Percentiles rank a stretch among this genome's conserved stretches.
Conservation (phyloP, 2,329 filamentous ascomycete genomes). For the Clarireedia paspali region DNA sequence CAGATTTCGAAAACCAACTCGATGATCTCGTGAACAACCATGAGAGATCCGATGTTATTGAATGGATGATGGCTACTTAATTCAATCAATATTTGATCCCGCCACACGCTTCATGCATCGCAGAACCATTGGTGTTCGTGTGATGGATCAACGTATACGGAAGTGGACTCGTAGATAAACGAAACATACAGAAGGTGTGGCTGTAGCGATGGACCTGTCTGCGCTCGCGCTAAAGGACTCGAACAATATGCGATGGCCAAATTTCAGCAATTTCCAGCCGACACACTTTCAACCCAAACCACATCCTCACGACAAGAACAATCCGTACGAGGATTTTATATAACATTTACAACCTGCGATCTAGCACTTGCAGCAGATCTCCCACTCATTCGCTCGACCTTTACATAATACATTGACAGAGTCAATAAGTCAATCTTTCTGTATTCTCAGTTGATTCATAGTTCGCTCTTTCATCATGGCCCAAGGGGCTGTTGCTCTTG, state of each 20-base stretch:
- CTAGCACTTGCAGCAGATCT: not conserved
- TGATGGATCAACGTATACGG: too few relatives aligned
- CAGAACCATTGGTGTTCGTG: too few relatives aligned
- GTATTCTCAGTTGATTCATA: conserved; percentile 15
- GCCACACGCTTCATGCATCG: too few relatives aligned
- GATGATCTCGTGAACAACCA: too few relatives aligned
- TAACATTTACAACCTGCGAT: not conserved
- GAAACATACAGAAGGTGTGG: too few relatives aligned
- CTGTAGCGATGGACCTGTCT: too few relatives aligned
- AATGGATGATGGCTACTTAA: too few relatives aligned
- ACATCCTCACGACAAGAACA: not conserved
- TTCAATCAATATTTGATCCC: too few relatives aligned
- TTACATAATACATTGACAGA: not conserved
- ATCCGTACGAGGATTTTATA: not conserved
- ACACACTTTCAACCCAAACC: conserved; percentile 1
- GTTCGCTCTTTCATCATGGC: conserved; percentile 23
- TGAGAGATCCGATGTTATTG: too few relatives aligned
- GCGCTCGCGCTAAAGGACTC: not conserved
- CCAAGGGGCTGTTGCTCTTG: conserved; percentile 32
- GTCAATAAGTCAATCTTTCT: conserved; percentile 1
- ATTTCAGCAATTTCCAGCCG: not conserved
- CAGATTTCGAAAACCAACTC: too few relatives aligned
- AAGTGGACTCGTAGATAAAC: too few relatives aligned
- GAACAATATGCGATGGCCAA: not conserved
- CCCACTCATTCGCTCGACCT: not conserved